Base-by-base conservation (phyloP, 2,329 filamentous ascomycete genomes). In the Fusarium guadeloupense region DNA sequence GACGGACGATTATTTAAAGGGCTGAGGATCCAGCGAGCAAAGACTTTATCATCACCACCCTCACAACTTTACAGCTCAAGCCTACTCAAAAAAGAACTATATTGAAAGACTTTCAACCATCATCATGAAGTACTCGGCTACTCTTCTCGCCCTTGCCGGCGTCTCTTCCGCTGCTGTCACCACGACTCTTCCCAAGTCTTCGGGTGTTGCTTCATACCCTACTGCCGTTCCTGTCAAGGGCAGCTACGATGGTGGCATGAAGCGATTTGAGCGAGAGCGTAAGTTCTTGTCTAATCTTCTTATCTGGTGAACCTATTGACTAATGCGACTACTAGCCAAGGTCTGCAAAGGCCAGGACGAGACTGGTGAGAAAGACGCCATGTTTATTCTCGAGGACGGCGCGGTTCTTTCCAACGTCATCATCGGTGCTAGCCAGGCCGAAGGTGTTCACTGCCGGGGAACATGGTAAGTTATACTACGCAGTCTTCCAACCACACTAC, bases 381-480 rank as follows among this genome's bases (percentile, higher is more conserved):
- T 85, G 69, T 85, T 85, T 77, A 75, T 81, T 58, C 74, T 85
- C 46, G 75, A 79, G 69, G 73, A 78, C 44, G 82, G 82, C 25
- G 83, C 77, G 25, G 81, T 76, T 21, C 72, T 84, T 23, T 78
- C 76, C 61, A 84, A 84, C 65, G 81, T 81, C 68, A 83, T 84
- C 67, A 83, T 84, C 46, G 81, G 83, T 19, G 75, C 75, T n/a
- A 77, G 80, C 54, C 75, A 83, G 58, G 75, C 78, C 30, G 82
- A 82, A 70, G 81, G 77, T 47, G 77, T 84, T 26, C 81, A 84
- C 72, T 84, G 81, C 71, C 69, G 77, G 46, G 80, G 79, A 28
- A 71, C 76, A 13, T 83, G 81, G 59, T 62, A 45, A 37, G 34
- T 34, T 14, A 1, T 4, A 16, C 3, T 6, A 6, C 4, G 13